Evolutionary conservation across 2,329 filamentous ascomycete species (phyloP).

Genomic region (Pestalotiopsis sp.): DNA sequence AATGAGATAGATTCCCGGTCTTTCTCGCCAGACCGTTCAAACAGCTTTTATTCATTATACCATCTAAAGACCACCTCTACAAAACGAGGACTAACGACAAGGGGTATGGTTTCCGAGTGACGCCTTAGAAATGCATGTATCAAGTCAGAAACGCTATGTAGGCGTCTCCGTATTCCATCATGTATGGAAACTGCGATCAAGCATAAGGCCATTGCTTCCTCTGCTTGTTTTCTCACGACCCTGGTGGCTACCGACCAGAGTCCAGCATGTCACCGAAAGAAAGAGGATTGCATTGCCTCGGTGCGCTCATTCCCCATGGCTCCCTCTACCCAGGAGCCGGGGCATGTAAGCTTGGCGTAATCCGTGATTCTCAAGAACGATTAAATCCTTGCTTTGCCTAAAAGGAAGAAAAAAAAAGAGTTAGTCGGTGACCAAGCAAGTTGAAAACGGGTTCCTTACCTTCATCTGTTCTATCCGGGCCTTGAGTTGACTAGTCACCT

Average conservation of each 20-base stretch:
- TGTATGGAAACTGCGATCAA: not conserved
- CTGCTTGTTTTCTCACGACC: not conserved
- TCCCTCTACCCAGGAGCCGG: not conserved
- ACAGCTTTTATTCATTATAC: not conserved
- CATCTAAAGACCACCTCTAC: slow-evolving; percentile 1
- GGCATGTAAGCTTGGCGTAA: not conserved
- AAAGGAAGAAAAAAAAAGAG: not conserved
- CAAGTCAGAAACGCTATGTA: slow-evolving; percentile 5
- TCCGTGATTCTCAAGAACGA: slow-evolving; percentile 35
- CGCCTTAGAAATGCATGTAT: slow-evolving; percentile 8
- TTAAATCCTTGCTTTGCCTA: slow-evolving; percentile 55
- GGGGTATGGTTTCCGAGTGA: slow-evolving; percentile 7
- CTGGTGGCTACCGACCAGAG: not conserved
- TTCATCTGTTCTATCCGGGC: slow-evolving; percentile 99
- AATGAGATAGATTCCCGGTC: not conserved
- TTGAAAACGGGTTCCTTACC: slow-evolving; percentile 39
- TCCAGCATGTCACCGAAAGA: not conserved
- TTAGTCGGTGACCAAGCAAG: slow-evolving; percentile 18
- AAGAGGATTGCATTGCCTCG: not conserved
- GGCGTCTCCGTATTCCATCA: slow-evolving; percentile 5
- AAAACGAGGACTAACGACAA: not conserved
- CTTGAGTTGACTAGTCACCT: slow-evolving; percentile 97
- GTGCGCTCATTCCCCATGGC: not conserved
- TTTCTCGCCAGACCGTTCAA: not conserved
- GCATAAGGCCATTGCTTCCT: not conserved